Conservation (phyloP, 306 rosid genomes). For the Ziziphus jujuba region DNA sequence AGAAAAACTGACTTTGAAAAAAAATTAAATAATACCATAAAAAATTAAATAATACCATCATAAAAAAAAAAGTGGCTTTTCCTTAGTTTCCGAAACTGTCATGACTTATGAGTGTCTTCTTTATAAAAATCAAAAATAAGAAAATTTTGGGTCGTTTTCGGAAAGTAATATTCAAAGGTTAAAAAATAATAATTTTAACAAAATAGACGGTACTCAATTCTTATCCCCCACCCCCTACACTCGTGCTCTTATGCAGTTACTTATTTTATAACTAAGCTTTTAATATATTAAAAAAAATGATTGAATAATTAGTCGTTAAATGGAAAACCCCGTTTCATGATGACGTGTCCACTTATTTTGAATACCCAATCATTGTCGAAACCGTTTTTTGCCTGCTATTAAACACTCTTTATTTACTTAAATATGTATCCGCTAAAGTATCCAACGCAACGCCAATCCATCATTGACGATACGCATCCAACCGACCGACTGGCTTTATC, state of each 20-base stretch:
- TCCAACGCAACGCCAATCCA: not conserved
- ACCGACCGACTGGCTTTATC: not conserved
- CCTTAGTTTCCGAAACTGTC: not conserved
- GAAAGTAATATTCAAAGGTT: not conserved
- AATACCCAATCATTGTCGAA: slow-evolving; percentile 42
- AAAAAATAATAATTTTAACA: no score
- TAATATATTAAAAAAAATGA: slow-evolving; percentile 22
- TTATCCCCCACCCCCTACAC: slow-evolving; percentile 12
- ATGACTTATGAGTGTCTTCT: not conserved
- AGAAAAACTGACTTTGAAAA: not conserved
- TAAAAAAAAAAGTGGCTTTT: not conserved
- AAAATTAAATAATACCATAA: not conserved
- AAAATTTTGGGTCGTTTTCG: slow-evolving; percentile 17
- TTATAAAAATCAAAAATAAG: slow-evolving; percentile 4
- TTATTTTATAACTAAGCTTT: not conserved
- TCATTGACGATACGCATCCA: not conserved
- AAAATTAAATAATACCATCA: not conserved
- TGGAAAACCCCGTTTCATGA: slow-evolving; percentile 7
- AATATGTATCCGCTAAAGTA: not conserved
- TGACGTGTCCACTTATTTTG: slow-evolving; percentile 29
- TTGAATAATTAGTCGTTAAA: slow-evolving; percentile 21
- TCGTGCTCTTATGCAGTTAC: slow-evolving; percentile 8
- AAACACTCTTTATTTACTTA: not conserved
- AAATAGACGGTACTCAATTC: no score
- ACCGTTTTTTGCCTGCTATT: slow-evolving; percentile 13